Evolutionary conservation across 2,329 filamentous ascomycete genomes (phyloP).

Genomic region (Tolypocladium inflatum): DNA sequence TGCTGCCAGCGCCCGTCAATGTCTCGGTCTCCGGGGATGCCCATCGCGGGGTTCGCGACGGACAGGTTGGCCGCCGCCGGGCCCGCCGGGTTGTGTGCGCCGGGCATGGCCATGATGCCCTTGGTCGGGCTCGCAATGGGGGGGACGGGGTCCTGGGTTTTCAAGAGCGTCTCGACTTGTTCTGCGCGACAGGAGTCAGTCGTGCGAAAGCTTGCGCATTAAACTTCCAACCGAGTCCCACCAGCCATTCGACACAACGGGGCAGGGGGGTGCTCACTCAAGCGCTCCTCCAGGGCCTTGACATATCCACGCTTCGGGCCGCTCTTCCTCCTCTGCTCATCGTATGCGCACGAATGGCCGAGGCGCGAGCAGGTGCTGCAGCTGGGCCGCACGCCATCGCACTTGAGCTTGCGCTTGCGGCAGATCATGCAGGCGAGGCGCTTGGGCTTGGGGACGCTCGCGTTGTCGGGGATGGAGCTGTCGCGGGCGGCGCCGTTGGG

Average conservation of each 20-base stretch:
- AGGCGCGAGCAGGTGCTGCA: conserved; percentile 85
- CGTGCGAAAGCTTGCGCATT: neutral
- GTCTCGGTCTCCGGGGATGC: conserved; percentile 36
- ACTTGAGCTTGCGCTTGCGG: conserved; percentile 82
- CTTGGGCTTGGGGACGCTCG: conserved; percentile 68
- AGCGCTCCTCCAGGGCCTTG: conserved; percentile 82
- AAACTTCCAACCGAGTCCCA: neutral
- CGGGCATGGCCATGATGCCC: conserved; percentile 17
- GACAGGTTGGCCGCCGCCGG: conserved; percentile 16
- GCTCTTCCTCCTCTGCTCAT: conserved; percentile 88
- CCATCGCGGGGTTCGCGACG: conserved; percentile 36
- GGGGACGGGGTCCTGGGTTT: conserved; percentile 50
- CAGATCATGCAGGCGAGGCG: conserved; percentile 92
- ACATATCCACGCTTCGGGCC: conserved; percentile 92
- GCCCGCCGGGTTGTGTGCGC: neutral
- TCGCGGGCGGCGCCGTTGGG: conserved; percentile 17
- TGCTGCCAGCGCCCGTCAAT: conserved; percentile 44
- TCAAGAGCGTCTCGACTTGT: conserved; percentile 86
- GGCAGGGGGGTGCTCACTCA: conserved; percentile 52
- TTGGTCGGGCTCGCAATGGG: conserved; percentile 18
- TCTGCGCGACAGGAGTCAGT: conserved; percentile 38
- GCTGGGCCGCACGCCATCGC: conserved; percentile 74
- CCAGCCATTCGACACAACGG: neutral
- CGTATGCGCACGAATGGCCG: conserved; percentile 80
- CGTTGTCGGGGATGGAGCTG: conserved; percentile 38